A percentile compares a stretch with the other conserved stretches of the same genome.
Evolutionary conservation across 2,329 filamentous ascomycete genomes (phyloP).

Genomic region (Fusarium nanum): DNA sequence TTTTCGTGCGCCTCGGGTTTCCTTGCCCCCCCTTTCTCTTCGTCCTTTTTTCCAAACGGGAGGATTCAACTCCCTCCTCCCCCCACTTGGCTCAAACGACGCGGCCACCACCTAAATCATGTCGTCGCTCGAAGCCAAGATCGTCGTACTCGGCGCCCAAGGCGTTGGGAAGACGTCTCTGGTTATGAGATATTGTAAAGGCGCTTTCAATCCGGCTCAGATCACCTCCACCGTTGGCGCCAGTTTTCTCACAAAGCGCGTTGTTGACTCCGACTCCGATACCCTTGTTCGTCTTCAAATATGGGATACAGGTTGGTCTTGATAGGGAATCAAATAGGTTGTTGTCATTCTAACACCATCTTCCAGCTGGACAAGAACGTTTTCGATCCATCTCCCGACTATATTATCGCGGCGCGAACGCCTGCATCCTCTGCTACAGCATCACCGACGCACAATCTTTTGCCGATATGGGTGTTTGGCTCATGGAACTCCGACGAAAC

Average conservation of each 20-base stretch:
- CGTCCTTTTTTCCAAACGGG: slow-evolving; percentile 8
- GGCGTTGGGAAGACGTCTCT: slow-evolving; percentile 84
- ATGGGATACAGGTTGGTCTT: slow-evolving; percentile 81
- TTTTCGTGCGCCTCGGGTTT: slow-evolving; percentile 13
- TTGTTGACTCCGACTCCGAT: slow-evolving; percentile 85
- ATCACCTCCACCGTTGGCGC: slow-evolving; percentile 80
- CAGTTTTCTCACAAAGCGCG: slow-evolving; percentile 82
- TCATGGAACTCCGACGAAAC: slow-evolving; percentile 84
- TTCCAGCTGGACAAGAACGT: slow-evolving; percentile 84
- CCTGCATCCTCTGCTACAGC: slow-evolving; percentile 93
- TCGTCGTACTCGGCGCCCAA: slow-evolving; percentile 83
- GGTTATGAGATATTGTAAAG: slow-evolving; percentile 80
- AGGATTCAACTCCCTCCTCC: slow-evolving; percentile 10
- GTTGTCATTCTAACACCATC: slow-evolving; percentile 12
- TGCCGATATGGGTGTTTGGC: slow-evolving; percentile 91
- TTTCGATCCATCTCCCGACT: slow-evolving; percentile 94
- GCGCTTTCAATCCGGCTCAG: slow-evolving; percentile 73
- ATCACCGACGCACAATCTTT: slow-evolving; percentile 90
- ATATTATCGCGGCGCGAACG: slow-evolving; percentile 96
- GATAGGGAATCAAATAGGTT: background rate
- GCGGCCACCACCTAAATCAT: slow-evolving; percentile 43
- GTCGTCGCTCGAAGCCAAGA: slow-evolving; percentile 81
- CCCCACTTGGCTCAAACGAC: slow-evolving; percentile 20
- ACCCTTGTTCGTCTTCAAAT: slow-evolving; percentile 92
- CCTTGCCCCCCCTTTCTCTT: slow-evolving; percentile 13